Base-by-base conservation (phyloP, 23 red algal genomes). In the Cyanidium caldarium region DNA sequence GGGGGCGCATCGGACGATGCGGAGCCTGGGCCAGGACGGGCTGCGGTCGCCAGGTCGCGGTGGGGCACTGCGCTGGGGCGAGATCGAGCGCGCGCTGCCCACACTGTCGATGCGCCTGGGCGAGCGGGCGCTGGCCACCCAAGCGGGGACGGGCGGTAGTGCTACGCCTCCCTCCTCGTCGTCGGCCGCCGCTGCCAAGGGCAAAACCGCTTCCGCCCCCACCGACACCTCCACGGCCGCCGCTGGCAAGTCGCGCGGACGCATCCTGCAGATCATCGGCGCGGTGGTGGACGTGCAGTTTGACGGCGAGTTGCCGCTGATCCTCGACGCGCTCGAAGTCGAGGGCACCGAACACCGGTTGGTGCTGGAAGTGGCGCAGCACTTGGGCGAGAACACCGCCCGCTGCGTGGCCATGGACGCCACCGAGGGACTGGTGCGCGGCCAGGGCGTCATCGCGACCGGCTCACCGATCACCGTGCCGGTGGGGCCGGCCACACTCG, bases 261-360 rank as follows among this genome's bases (percentile, higher is more conserved):
- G 41, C 34, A 68, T 98, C 30, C 85, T 84, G n/a, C 92, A 98
- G 51, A 81, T 98, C 39, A 98, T 98, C 29, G 92, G 92, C 46
- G 92, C 92, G 21, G 92, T 98, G 44, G 92, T 98, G 2, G 92
- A 98, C 76, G 92, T 98, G 16, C 80, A 88, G 44, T 98, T 98
- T 66, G 79, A 74, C 38, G 92, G 92, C 21, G 21, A 77, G 43
- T 65, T 98, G 34, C 92, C 92, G 25, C 79, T 58, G 38, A 98
- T 98, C 67, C 56, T 98, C 1, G 87, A 98, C 58, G 92, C 92
- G 0, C 68, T 98, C 10, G 92, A 98, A 36, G 92, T 98, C 16
- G 36, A 86, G 75, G 92, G 73, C 14, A 79, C 83, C 57, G 92
- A 98, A 34, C 78, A 87, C 34, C 78, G 92, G 28, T 79, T 98